phyloP scores from a whole-genome alignment of 106 monocot species.

The Ottelia alismoides region DNA sequence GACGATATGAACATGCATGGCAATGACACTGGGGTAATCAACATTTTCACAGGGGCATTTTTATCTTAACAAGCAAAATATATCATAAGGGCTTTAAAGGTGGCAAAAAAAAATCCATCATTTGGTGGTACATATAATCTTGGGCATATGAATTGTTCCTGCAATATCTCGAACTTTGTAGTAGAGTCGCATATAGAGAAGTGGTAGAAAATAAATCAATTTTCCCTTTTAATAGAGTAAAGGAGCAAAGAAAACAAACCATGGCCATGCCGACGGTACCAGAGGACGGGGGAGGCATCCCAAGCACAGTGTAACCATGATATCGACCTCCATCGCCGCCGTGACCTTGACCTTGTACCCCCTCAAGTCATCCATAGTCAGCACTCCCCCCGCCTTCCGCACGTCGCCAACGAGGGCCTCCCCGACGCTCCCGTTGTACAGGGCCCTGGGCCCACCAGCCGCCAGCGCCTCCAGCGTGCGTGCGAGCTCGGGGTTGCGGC shows the following conservation, averaged over 20 bases:
- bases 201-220: no score
- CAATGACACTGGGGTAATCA: no score
- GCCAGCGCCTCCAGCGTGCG: constrained; percentile 55
- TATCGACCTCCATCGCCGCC: constrained; percentile 31
- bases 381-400: constrained; percentile 43
- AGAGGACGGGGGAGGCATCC: constrained; percentile 89
- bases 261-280: constrained; percentile 80
- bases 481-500: constrained; percentile 50
- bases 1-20: no score
- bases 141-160: no score
- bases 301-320: constrained; percentile 53
- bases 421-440: constrained; percentile 73
- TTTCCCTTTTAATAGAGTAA: no score
- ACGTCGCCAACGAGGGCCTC: constrained; percentile 58
- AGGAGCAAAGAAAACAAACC: constrained; percentile 24
- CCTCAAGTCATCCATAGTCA: constrained; percentile 65
- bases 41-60: no score
- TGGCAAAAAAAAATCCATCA: no score
- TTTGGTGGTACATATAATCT: no score
- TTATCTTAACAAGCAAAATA: no score
- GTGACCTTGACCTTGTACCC: constrained; percentile 36
- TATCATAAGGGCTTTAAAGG: no score
- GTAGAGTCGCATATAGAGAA: no score
- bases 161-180: no score
- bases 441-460: constrained; percentile 35